Percentiles rank a stretch among this genome's conserved stretches.
Conservation (phyloP, 2,329 filamentous ascomycete genomes). For the Penicillium occitanis region DNA sequence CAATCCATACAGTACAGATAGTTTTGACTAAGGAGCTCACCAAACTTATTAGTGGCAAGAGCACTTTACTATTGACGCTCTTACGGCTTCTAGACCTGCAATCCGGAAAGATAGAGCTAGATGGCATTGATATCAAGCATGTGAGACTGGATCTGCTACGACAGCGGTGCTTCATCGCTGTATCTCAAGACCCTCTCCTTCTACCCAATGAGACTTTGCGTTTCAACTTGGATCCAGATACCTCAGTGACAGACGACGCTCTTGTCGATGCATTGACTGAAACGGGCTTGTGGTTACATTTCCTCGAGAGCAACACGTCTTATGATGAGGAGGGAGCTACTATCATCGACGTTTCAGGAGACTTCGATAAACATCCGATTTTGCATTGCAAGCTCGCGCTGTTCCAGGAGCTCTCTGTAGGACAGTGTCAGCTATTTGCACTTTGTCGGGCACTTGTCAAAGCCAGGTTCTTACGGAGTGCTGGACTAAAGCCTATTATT, state of each 20-base stretch:
- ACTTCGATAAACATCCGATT: background rate
- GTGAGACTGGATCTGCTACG: conserved; percentile 8
- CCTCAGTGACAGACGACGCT: background rate
- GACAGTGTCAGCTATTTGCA: conserved; percentile 15
- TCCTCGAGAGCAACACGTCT: background rate
- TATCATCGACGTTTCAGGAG: background rate
- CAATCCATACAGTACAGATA: background rate
- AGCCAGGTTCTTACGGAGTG: background rate
- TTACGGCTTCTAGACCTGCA: conserved; percentile 12
- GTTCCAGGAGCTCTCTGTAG: conserved; percentile 13
- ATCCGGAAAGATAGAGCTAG: conserved; percentile 8
- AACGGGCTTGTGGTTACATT: conserved; percentile 5
- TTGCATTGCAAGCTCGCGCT: conserved; percentile 7
- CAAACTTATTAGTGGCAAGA: conserved; percentile 10
- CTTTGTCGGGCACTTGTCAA: conserved; percentile 17
- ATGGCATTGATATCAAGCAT: conserved; percentile 14
- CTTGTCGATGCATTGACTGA: background rate
- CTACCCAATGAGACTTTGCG: conserved; percentile 10
- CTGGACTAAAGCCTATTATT: conserved; percentile 6
- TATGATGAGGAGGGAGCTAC: background rate
- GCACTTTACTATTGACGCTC: background rate
- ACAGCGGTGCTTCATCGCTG: conserved; percentile 10
- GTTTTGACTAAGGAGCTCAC: background rate
- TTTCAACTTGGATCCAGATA: conserved; percentile 10
- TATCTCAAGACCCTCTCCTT: conserved; percentile 17